phyloP scores from a whole-genome alignment of 2,329 filamentous ascomycete species.

The Dactylella cylindrospora region DNA sequence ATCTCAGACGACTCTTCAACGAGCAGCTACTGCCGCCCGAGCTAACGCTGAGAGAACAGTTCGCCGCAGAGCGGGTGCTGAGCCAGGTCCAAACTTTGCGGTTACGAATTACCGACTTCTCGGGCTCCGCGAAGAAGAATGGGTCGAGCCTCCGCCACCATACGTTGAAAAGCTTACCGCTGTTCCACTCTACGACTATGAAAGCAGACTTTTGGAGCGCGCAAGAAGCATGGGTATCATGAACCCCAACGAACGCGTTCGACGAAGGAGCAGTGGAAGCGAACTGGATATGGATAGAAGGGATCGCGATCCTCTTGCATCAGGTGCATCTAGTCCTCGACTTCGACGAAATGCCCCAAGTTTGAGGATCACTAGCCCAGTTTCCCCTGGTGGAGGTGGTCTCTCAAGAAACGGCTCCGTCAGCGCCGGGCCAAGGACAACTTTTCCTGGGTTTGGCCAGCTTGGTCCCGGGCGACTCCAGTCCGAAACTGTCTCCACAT shows the following conservation, averaged over 20 bases:
- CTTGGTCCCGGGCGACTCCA: neutral
- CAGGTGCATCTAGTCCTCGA: slow-evolving; percentile 39
- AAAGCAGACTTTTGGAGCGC: slow-evolving; percentile 35
- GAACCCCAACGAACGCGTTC: slow-evolving; percentile 46
- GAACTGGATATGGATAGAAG: slow-evolving; percentile 36
- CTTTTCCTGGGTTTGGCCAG: slow-evolving; percentile 24
- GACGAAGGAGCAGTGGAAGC: slow-evolving; percentile 33
- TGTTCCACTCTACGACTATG: slow-evolving; percentile 41
- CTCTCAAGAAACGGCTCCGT: slow-evolving; percentile 38
- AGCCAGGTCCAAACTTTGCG: slow-evolving; percentile 46
- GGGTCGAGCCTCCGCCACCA: slow-evolving; percentile 49
- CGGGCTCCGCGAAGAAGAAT: slow-evolving; percentile 45
- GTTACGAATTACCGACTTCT: slow-evolving; percentile 44
- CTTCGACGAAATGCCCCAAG: slow-evolving; percentile 37
- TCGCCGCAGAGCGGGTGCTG: slow-evolving; percentile 45
- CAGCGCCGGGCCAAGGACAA: slow-evolving; percentile 30
- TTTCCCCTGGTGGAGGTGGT: slow-evolving; percentile 30
- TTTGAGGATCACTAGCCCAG: slow-evolving; percentile 37
- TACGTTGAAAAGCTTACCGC: slow-evolving; percentile 46
- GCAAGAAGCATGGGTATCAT: slow-evolving; percentile 39
- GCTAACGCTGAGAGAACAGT: slow-evolving; percentile 44
- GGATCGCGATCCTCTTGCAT: slow-evolving; percentile 40
- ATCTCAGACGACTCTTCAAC: slow-evolving; percentile 46
- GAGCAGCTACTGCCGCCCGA: slow-evolving; percentile 46
- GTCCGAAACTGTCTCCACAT: neutral